Conservation (phyloP, 2,329 filamentous ascomycete genomes). For the Pseudocercospora eumusae region DNA sequence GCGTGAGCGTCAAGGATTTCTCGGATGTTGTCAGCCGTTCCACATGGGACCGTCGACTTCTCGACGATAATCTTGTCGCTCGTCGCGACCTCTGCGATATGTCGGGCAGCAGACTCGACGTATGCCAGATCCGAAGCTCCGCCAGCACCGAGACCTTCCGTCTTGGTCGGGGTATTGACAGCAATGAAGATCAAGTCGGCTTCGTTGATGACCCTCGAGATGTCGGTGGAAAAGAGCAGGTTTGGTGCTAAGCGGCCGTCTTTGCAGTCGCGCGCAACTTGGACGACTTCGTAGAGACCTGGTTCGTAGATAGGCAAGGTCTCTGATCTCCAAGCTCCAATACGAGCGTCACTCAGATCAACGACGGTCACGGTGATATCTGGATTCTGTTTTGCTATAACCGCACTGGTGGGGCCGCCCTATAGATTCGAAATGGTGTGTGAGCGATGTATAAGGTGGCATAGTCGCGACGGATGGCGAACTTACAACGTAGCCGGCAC, state of each 20-base stretch:
- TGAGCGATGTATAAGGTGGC: conserved; percentile 17
- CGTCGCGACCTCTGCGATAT: conserved; percentile 67
- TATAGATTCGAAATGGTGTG: conserved; percentile 19
- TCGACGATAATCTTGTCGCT: conserved; percentile 74
- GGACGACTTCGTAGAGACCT: conserved; percentile 67
- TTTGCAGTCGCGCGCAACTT: conserved; percentile 56
- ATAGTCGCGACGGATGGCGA: background rate
- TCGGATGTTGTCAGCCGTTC: conserved; percentile 69
- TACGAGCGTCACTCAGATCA: conserved; percentile 65
- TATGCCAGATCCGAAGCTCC: conserved; percentile 71
- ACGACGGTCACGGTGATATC: conserved; percentile 72
- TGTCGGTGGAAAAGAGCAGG: conserved; percentile 71
- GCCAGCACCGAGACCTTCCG: conserved; percentile 67
- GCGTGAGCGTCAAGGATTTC: conserved; percentile 61
- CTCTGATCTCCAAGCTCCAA: conserved; percentile 71
- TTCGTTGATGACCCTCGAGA: conserved; percentile 61
- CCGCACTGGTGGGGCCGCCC: conserved; percentile 74
- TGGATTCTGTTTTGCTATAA: conserved; percentile 73
- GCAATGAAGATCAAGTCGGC: conserved; percentile 75
- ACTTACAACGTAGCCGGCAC: conserved; percentile 73
- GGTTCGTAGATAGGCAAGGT: conserved; percentile 77
- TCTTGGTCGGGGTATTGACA: conserved; percentile 79
- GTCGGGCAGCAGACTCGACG: conserved; percentile 68
- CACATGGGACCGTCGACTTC: conserved; percentile 77
- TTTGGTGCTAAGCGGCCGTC: conserved; percentile 53